Percentiles rank a stretch among this genome's conserved stretches.
Evolutionary conservation across 495 filamentous ascomycete genomes (phyloP).

Genomic region (Lasiosphaeriaceae sp.): DNA sequence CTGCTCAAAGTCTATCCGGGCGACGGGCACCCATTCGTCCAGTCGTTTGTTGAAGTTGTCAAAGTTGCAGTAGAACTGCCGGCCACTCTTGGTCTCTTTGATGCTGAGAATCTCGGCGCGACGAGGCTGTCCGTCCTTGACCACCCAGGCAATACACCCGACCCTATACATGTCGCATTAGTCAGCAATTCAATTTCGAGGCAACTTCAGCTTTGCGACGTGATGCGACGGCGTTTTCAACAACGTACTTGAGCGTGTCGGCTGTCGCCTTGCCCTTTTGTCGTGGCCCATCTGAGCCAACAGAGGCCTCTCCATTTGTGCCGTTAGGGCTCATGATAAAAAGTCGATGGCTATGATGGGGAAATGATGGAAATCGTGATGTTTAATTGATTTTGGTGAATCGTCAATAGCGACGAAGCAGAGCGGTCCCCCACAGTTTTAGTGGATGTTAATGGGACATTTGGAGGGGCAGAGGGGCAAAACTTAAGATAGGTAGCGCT

Average conservation of each 20-base stretch:
- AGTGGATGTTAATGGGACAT: background rate
- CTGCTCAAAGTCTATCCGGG: constrained; percentile 71
- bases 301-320: constrained; percentile 37
- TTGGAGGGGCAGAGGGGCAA: too few species aligned
- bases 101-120: constrained; percentile 94
- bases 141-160: constrained; percentile 49
- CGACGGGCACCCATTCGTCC: constrained; percentile 87
- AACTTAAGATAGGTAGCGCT: too few species aligned
- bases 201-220: background rate
- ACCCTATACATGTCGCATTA: constrained; percentile 22
- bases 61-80: constrained; percentile 93
- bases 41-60: constrained; percentile 99
- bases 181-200: background rate
- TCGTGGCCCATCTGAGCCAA: constrained; percentile 48
- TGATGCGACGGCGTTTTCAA: background rate
- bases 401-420: background rate
- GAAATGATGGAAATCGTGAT: constrained; percentile 9
- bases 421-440: too few species aligned
- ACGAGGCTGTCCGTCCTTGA: constrained; percentile 72
- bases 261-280: constrained; percentile 76
- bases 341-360: background rate
- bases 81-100: constrained; percentile 73
- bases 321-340: constrained; percentile 41
- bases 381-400: background rate
- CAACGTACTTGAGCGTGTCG: constrained; percentile 65